These are phyloP conservation scores for Salix viminalis DNA, from an alignment of 345 rosid genomes.

Conservation along the genomic window DNA sequence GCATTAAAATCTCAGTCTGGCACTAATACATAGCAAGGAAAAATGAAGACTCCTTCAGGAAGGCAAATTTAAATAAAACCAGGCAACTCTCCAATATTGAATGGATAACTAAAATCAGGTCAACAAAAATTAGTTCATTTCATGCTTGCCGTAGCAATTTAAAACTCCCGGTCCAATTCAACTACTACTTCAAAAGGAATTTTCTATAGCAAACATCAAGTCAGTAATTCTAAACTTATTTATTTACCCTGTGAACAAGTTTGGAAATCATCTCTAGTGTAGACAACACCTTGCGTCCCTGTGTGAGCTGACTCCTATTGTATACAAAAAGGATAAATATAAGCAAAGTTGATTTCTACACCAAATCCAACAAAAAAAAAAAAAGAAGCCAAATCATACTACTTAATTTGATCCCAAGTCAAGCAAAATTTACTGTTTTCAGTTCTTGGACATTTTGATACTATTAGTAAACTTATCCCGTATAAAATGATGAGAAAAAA, in stretches of 20 bases:
- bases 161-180: background rate
- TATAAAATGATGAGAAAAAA: constrained; percentile 9
- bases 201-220: background rate
- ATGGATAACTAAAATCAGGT: background rate
- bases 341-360: background rate
- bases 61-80: background rate
- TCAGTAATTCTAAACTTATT: background rate
- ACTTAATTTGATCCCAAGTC: background rate
- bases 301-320: constrained; percentile 71
- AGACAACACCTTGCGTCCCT: constrained; percentile 78
- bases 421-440: background rate
- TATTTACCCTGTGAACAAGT: constrained; percentile 68
- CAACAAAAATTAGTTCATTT: constrained; percentile 4
- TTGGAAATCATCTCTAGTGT: constrained; percentile 78
- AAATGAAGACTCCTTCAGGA: background rate
- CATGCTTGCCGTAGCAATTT: background rate
- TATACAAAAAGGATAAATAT: constrained; percentile 11
- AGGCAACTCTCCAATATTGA: background rate
- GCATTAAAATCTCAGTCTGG: background rate
- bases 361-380: background rate
- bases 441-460: background rate
- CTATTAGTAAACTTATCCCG: background rate
- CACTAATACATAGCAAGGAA: background rate
- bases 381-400: background rate
- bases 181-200: background rate